Evolutionary conservation across 164 flowering plant species (phyloP), one percentile per base, ranked within the genome.

Genomic region (Tetrastigma voinierianum): DNA sequence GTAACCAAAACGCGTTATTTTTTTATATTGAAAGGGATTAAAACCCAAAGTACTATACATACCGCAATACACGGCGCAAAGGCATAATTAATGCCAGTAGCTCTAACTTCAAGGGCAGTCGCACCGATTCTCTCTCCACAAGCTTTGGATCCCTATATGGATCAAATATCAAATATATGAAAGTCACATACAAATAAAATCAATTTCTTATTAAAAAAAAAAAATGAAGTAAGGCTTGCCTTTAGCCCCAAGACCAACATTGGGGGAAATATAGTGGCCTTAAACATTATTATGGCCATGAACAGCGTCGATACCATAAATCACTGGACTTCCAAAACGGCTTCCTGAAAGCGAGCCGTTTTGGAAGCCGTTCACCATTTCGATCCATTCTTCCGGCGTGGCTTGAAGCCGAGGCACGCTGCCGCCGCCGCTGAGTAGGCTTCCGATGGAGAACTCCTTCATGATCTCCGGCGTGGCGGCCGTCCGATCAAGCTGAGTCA

Each of bases 41-140:
- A n/a, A n/a, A n/a, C n/a, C n/a, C n/a, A n/a, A n/a, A n/a, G n/a
- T n/a, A n/a, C n/a, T n/a, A 13, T 43, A 48, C 1, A 56, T 76
- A 76, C 80, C 65, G 80, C 80, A 53, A 76, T 72, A 52, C 80
- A 76, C 2, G 80, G 80, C 56, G 80, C 77, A 51, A 77, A 77
- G 15, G 19, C 72, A 67, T 77, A 77, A 18, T 61, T 69, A 47
- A 77, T 73, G 47, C 80, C 80, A 1, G 77, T 77, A 17, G 80
- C 80, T 51, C 80, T 59, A 55, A 77, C 77, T 67, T 77, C 80
- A 59, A 64, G 72, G 3, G 80, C 80, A 59, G 80, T 77, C 10
- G 80, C 80, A 5, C 56, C 80, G 3, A 48, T 73, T 77, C 48
- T n/a, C 59, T 73, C 67, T 70, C 70, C 1, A 73, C 57, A 19